Evolutionary conservation across 345 rosid species (phyloP).

Genomic region (Hirschfeldia incana): DNA sequence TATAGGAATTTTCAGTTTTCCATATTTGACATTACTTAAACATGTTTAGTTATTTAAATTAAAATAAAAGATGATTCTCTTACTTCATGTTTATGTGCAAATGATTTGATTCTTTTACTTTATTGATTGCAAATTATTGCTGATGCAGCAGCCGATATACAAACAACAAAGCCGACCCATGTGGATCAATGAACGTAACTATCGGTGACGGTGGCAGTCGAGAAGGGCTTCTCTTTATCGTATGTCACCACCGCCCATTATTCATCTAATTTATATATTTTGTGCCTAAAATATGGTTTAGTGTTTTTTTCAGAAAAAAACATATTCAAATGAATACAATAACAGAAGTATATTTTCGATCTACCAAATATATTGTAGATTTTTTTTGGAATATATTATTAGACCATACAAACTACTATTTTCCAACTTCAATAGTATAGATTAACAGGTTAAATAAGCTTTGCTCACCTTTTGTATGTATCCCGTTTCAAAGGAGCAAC

Average conservation of each 20-base stretch:
- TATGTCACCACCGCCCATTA: constrained; percentile 30
- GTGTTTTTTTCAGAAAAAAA: background rate
- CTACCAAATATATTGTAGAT: no score
- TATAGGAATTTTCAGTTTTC: background rate
- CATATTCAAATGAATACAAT: no score
- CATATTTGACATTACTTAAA: background rate
- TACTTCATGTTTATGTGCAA: background rate
- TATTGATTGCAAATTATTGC: constrained; percentile 10
- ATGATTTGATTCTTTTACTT: constrained; percentile 5
- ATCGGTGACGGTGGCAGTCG: constrained; percentile 88
- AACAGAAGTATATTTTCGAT: no score
- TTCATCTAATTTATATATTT: background rate
- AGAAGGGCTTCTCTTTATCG: constrained; percentile 71
- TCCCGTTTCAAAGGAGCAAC: no score
- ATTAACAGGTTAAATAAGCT: no score
- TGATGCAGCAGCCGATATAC: constrained; percentile 57
- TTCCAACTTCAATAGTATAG: no score
- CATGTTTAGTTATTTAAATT: constrained; percentile 10
- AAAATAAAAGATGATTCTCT: background rate
- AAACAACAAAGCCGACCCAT: constrained; percentile 62
- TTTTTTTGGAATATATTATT: no score
- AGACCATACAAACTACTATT: no score
- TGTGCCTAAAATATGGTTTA: background rate
- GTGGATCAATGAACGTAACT: constrained; percentile 76
- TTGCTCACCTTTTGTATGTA: no score